Evolutionary conservation across 257 asterid species (phyloP).

Genomic region (Verbascum thapsus): DNA sequence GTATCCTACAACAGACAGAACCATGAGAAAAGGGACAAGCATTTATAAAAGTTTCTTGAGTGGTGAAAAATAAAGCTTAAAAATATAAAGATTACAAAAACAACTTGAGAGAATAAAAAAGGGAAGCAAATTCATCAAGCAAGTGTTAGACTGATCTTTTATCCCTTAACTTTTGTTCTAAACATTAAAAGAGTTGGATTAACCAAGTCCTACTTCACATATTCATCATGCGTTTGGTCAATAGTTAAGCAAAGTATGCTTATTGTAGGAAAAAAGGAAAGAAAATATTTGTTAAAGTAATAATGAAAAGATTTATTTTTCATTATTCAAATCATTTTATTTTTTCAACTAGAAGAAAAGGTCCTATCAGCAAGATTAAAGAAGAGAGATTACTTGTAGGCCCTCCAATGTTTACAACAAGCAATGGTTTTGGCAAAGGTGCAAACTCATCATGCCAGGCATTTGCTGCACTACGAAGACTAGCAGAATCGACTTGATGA

Average conservation of each 20-base stretch:
- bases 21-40: conserved; percentile 15
- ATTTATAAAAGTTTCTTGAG: conserved; percentile 10
- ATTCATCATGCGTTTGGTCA: conserved; percentile 2
- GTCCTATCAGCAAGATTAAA: conserved; percentile 17
- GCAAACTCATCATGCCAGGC: conserved; percentile 92
- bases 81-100: not conserved
- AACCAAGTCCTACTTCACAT: conserved; percentile 2
- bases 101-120: conserved; percentile 11
- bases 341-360: not conserved
- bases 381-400: conserved; percentile 70
- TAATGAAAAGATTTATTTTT: too few species aligned
- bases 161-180: too few species aligned
- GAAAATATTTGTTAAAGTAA: too few species aligned
- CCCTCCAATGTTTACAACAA: conserved; percentile 93
- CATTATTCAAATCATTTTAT: too few species aligned
- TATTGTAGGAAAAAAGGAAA: too few species aligned
- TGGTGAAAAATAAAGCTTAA: conserved; percentile 17
- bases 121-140: conserved; percentile 9
- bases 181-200: not conserved
- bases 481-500: conserved; percentile 84
- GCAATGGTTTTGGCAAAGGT: conserved; percentile 80
- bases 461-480: conserved; percentile 79
- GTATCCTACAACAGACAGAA: conserved; percentile 58
- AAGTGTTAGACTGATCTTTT: not conserved
- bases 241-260: not conserved